Evolutionary conservation across 169 alveolate species (phyloP), one percentile per base, ranked within the genome.

Genomic region (Plasmodium gallinaceum): DNA sequence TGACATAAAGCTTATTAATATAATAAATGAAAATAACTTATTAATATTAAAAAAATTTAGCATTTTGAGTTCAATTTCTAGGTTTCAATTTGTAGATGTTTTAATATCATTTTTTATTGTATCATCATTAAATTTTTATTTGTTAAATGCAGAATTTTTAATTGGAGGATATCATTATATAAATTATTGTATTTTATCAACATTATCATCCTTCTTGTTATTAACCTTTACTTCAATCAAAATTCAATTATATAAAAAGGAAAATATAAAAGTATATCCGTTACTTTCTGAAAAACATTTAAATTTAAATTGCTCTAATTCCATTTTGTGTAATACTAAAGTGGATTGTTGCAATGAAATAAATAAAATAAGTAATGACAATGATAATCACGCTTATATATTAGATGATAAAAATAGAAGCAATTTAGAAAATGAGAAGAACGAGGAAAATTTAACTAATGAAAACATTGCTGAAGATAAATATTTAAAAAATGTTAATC

Each of bases 21-120:
- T 71, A 18, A 20, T 80, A 20, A 80, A 80, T 60, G 90, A 66
- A 24, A 80, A 80, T 32, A 80, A 66, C 45, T 42, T 52, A 66
- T 66, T 52, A 39, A 69, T 69, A 48, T 80, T 80, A 43, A 80
- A 68, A 26, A 80, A 80, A 14, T 80, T 80, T 46, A 66, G 64
- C 12, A 18, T 80, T 7, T 46, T 80, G 18, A 66, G 80, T 68
- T 80, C 80, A 7, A 80, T 80, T 10, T 80, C 90, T 0, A 51
- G 90, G 20, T 80, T 80, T 54, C 90, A 80, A 20, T 80, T 80
- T 80, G 90, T 80, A 8, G 90, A 80, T 60, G 90, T 80, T 5
- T 66, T 80, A 5, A 80, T 80, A 65, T 80, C 90, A 8, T 58
- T 80, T 5, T 80, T 80, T 45, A 80, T 80, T 16, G 90, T 68